Evolutionary conservation across 805 yeast genomes (phyloP).

Genomic region (Metschnikowia bowlesiae): DNA sequence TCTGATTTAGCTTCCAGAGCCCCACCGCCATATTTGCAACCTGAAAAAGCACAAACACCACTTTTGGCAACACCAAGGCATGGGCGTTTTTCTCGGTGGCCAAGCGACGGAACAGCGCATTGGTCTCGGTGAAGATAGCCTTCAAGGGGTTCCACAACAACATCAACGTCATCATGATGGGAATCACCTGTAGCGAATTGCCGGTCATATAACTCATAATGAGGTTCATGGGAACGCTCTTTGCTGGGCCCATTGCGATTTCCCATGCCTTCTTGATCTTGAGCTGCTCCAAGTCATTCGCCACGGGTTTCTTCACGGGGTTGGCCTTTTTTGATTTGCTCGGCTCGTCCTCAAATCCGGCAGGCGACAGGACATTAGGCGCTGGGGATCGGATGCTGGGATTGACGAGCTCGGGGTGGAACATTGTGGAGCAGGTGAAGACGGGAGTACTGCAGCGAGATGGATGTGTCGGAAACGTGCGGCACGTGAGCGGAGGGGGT

Average conservation of each 20-base stretch:
- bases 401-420: constrained; percentile 9
- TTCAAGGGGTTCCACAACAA: constrained; percentile 72
- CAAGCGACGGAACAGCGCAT: constrained; percentile 49
- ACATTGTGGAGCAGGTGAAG: constrained; percentile 4
- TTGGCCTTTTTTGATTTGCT: constrained; percentile 3
- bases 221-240: constrained; percentile 81
- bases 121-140: constrained; percentile 57
- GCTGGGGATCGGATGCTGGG: constrained; percentile 11
- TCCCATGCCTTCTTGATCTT: constrained; percentile 78
- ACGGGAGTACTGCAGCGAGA: neutral
- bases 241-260: constrained; percentile 75
- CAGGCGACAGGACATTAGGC: constrained; percentile 13
- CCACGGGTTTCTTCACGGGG: constrained; percentile 15
- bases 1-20: constrained; percentile 72
- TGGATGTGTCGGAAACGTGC: neutral
- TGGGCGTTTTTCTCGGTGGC: constrained; percentile 32
- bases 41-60: constrained; percentile 44
- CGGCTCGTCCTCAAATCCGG: constrained; percentile 15
- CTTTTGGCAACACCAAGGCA: constrained; percentile 40
- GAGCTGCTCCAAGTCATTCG: constrained; percentile 29
- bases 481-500: neutral
- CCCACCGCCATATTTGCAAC: constrained; percentile 66
- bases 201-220: constrained; percentile 94
- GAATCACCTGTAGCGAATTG: constrained; percentile 80
- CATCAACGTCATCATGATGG: constrained; percentile 86